Evolutionary conservation across 805 yeast genomes (phyloP).

Genomic region (Hanseniaspora jakobsenii): DNA sequence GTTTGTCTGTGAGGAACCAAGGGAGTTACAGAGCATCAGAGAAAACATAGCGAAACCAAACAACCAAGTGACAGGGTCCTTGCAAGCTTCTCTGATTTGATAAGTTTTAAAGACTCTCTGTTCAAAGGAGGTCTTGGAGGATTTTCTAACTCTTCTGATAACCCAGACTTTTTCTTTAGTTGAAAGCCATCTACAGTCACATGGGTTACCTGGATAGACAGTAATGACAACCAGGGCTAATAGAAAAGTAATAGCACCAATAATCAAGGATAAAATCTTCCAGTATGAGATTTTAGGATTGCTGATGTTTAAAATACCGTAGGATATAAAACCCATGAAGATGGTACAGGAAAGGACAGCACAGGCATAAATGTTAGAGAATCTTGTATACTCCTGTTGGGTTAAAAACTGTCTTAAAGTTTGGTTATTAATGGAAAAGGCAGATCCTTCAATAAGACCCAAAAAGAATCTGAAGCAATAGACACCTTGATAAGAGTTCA

Average conservation of each 20-base stretch:
- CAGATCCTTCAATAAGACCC: slow-evolving; percentile 35
- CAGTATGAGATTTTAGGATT: slow-evolving; percentile 30
- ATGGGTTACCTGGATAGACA: slow-evolving; percentile 39
- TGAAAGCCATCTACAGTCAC: slow-evolving; percentile 33
- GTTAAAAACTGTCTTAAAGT: slow-evolving; percentile 35
- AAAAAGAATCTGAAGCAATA: slow-evolving; percentile 34
- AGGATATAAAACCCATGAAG: slow-evolving; percentile 35
- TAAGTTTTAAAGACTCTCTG: slow-evolving; percentile 34
- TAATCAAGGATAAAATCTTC: slow-evolving; percentile 39
- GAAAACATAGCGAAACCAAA: slow-evolving; percentile 29
- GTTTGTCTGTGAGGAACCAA: slow-evolving; percentile 37
- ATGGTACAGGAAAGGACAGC: slow-evolving; percentile 23
- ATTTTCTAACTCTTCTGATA: slow-evolving; percentile 32
- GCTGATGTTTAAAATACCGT: slow-evolving; percentile 20
- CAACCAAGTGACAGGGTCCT: slow-evolving; percentile 34
- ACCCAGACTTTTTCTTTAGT: slow-evolving; percentile 35
- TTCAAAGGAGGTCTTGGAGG: slow-evolving; percentile 33
- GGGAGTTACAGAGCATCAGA: slow-evolving; percentile 36
- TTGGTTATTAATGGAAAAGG: slow-evolving; percentile 32
- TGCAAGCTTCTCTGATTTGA: slow-evolving; percentile 35
- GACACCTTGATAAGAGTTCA: slow-evolving; percentile 10
- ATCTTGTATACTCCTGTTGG: slow-evolving; percentile 30
- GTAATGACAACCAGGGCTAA: slow-evolving; percentile 26
- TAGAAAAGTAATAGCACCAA: slow-evolving; percentile 37
- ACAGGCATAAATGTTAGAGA: slow-evolving; percentile 35